Conservation (phyloP, 176 grass and related monocot species). For the Dendrocalamus sinicus region DNA sequence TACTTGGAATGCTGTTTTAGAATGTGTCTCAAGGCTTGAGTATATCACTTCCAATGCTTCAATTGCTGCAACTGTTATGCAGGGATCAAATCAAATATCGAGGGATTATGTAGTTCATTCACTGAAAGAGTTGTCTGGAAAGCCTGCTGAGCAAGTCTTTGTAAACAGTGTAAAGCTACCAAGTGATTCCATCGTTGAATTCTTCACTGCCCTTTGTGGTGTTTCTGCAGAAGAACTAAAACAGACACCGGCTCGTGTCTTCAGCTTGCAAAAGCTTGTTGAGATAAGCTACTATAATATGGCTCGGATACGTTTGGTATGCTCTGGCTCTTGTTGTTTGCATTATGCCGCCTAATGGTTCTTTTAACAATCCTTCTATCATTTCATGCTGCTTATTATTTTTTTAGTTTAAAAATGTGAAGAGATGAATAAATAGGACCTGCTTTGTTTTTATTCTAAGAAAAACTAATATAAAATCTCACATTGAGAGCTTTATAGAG, state of each 20-base stretch:
- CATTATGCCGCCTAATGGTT: slow-evolving; percentile 28
- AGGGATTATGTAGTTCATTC: slow-evolving; percentile 87
- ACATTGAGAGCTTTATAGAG: background rate
- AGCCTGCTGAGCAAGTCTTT: slow-evolving; percentile 95
- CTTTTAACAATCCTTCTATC: background rate
- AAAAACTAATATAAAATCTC: slow-evolving; percentile 2
- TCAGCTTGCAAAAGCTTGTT: slow-evolving; percentile 99
- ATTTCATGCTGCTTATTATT: background rate
- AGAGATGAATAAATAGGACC: slow-evolving; percentile 15
- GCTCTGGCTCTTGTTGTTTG: slow-evolving; percentile 28
- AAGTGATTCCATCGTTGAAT: slow-evolving; percentile 98
- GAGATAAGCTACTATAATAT: slow-evolving; percentile 99
- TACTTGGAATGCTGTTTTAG: slow-evolving; percentile 99
- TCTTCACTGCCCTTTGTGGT: slow-evolving; percentile 86
- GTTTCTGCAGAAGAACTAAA: slow-evolving; percentile 98
- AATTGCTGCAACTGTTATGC: slow-evolving; percentile 91
- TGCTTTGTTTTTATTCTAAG: background rate
- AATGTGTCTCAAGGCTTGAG: slow-evolving; percentile 97
- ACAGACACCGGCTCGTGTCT: slow-evolving; percentile 88
- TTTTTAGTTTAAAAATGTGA: background rate
- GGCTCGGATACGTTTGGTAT: slow-evolving; percentile 98
- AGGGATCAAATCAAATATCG: slow-evolving; percentile 97
- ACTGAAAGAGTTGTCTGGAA: slow-evolving; percentile 89
- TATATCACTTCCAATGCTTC: slow-evolving; percentile 89
- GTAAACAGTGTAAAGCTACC: slow-evolving; percentile 95